These are phyloP conservation scores for Paracoccidioides brasiliensis DNA, from an alignment of 2,329 filamentous ascomycete genomes.

Conservation along the genomic window DNA sequence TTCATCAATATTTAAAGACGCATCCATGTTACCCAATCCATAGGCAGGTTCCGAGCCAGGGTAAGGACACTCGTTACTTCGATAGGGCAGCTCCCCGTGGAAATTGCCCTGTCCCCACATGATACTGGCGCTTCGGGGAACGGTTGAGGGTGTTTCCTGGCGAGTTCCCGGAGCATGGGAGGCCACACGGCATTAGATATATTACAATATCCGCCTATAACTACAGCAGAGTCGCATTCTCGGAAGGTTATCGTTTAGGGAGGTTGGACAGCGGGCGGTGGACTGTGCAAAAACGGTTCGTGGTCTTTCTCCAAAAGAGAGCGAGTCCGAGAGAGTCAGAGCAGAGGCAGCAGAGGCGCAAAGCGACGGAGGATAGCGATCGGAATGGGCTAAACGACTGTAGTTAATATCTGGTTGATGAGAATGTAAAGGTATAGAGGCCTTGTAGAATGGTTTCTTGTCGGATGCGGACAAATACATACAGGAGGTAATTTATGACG, in stretches of 20 bases:
- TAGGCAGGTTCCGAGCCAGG: neutral
- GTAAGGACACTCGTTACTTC: neutral
- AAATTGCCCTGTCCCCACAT: neutral
- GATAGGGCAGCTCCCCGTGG: neutral
- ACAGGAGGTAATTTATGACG: no score
- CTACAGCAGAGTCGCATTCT: neutral
- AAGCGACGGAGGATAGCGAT: neutral
- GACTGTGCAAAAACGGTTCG: no score
- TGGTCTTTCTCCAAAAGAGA: no score
- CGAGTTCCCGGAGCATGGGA: neutral
- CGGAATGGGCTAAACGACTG: neutral
- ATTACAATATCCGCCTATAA: neutral
- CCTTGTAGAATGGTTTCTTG: no score
- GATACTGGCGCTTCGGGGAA: neutral
- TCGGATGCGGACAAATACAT: no score
- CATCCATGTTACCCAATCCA: slow-evolving; percentile 7
- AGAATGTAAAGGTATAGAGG: no score
- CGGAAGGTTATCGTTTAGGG: neutral
- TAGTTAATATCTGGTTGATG: neutral
- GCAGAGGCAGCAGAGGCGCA: neutral
- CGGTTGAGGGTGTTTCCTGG: neutral
- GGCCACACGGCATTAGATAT: neutral
- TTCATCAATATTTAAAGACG: slow-evolving; percentile 8
- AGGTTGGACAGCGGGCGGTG: no score
- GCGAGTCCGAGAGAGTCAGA: no score